phyloP scores from a whole-genome alignment of 495 filamentous ascomycete species.

The Lasiosphaeria miniovina region DNA sequence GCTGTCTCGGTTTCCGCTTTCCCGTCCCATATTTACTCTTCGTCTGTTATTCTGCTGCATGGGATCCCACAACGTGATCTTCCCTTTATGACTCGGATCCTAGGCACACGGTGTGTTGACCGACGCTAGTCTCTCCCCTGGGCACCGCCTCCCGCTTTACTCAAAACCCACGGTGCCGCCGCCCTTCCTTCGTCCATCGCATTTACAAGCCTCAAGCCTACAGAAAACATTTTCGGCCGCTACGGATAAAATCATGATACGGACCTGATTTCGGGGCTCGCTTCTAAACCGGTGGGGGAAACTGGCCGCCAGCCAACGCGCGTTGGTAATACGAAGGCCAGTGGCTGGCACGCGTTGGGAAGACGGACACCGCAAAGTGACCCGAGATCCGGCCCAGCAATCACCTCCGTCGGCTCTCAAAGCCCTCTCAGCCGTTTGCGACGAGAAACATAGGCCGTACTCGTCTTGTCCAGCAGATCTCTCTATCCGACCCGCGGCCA shows the following conservation, averaged over 20 bases:
- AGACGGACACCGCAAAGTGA: neutral
- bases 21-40: neutral
- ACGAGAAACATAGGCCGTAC: neutral
- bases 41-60: neutral
- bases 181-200: neutral
- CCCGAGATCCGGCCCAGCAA: neutral
- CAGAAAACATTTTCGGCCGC: neutral
- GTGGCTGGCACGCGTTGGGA: conserved; percentile 1
- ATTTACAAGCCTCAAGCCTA: neutral
- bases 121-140: conserved; percentile 1
- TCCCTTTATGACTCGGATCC: neutral
- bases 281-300: neutral
- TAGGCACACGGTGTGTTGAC: neutral
- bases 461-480: neutral
- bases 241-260: neutral
- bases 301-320: neutral
- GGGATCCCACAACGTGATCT: neutral
- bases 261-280: neutral
- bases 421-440: neutral
- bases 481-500: neutral
- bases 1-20: neutral
- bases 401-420: neutral
- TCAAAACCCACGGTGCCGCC: neutral
- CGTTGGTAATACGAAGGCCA: neutral
- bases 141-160: neutral